Conservation (phyloP, 495 filamentous ascomycete genomes). For the Xylaria bambusicola region DNA sequence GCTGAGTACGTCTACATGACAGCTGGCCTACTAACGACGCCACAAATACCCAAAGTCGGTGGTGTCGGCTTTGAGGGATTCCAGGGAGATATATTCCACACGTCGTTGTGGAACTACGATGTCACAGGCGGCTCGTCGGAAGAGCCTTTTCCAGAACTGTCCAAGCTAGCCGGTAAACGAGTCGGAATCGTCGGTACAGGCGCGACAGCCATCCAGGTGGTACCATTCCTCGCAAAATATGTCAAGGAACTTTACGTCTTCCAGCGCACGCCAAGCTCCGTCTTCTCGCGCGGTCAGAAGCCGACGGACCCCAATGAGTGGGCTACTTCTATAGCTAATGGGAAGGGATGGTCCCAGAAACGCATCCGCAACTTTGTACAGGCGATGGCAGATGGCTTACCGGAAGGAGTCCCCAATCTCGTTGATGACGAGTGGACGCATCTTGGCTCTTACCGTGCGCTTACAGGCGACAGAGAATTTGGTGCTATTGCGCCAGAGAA, state of each 20-base stretch:
- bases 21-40: slow-evolving; percentile 43
- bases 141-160: slow-evolving; percentile 40
- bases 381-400: slow-evolving; percentile 27
- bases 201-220: slow-evolving; percentile 55
- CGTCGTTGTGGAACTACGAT: slow-evolving; percentile 55
- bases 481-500: slow-evolving; percentile 32
- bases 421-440: slow-evolving; percentile 46
- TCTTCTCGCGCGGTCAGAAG: slow-evolving; percentile 51
- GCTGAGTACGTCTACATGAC: slow-evolving; percentile 41
- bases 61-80: slow-evolving; percentile 47
- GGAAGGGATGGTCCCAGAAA: slow-evolving; percentile 48
- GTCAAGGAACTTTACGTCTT: slow-evolving; percentile 57
- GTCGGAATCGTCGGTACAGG: slow-evolving; percentile 59
- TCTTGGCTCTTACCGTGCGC: slow-evolving; percentile 29
- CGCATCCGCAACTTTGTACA: slow-evolving; percentile 41
- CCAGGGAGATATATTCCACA: slow-evolving; percentile 53
- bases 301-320: slow-evolving; percentile 51
- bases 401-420: slow-evolving; percentile 36
- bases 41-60: slow-evolving; percentile 47
- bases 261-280: slow-evolving; percentile 57
- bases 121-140: slow-evolving; percentile 54
- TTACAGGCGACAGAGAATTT: slow-evolving; percentile 35
- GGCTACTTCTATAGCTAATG: slow-evolving; percentile 36
- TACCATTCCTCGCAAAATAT: slow-evolving; percentile 52
- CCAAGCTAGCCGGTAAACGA: slow-evolving; percentile 49